Conservation (phyloP, 2,329 filamentous ascomycete genomes). For the Cytospora chrysosperma region DNA sequence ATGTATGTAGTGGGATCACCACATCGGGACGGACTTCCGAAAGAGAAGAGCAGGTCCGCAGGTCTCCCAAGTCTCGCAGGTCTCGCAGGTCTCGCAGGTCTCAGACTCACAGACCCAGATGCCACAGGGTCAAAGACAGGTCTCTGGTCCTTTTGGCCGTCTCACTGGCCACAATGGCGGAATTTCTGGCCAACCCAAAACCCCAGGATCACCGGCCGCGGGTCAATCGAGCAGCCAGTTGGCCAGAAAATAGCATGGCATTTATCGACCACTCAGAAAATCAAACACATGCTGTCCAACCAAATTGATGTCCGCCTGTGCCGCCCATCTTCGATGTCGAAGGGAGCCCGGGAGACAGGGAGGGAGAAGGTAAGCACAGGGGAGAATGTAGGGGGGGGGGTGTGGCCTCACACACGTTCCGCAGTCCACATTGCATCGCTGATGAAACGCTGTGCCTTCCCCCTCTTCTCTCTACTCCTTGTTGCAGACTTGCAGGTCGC, state of each 20-base stretch:
- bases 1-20: background rate
- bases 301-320: background rate
- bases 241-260: conserved; percentile 21
- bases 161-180: conserved; percentile 9
- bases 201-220: background rate
- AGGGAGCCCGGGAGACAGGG: no score
- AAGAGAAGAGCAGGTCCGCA: background rate
- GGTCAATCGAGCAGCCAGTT: conserved; percentile 13
- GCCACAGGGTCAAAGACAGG: background rate
- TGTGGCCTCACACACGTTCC: background rate
- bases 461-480: background rate
- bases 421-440: conserved; percentile 6
- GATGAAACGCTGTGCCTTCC: background rate
- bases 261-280: conserved; percentile 20
- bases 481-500: conserved; percentile 2
- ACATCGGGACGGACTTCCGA: background rate
- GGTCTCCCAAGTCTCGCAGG: background rate
- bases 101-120: no score
- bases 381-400: background rate
- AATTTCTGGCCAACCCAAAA: conserved; percentile 20
- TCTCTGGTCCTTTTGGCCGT: background rate
- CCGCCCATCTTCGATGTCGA: conserved; percentile 4
- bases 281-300: conserved; percentile 13
- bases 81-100: background rate
- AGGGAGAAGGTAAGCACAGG: no score